Base-by-base conservation (phyloP, 495 filamentous ascomycete species). In the Talaromyces wortmannii region DNA sequence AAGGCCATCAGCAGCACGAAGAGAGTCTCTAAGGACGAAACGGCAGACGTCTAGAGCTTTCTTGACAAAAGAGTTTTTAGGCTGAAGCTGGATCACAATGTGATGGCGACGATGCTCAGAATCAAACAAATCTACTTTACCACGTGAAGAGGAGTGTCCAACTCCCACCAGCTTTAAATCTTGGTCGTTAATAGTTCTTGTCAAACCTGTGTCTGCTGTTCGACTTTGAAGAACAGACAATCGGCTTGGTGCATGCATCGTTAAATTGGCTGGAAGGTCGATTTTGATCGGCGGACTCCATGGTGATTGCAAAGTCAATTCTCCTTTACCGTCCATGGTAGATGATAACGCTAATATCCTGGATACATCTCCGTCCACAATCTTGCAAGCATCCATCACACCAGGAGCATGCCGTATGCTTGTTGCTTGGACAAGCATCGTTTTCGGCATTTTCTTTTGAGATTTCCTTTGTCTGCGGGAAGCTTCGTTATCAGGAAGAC, bases 331-430 rank as follows among this genome's bases (percentile, higher is more conserved):
- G 55, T 79, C 68, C n/a, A 76, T 77, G 29, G 79, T 79, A 54
- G 83, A 78, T n/a, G 80, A 84, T 16, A 95, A 74, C 23, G 88
- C 81, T 12, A 92, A 68, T 43, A 92, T 82, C 36, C 83, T 80
- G 11, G 86, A 83, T 23, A 84, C 71, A 0, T 76, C 76, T 10
- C 85, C 83, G 68, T 94, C 90, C 5, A 79, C 75, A 52, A 94
- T 66, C 61, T 83, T 88, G 61, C 85, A 88, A 29, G 86, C 87
- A 69, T 94, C 90, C 36, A 84, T 77, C 5, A 92, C 79, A 55
- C 82, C 83, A 18, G 73, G 62, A 13, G 64, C 61, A 59, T 73
- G 67, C 43, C 73, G 73, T 29, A 76, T 66, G 11, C 67, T 65
- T 15, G 67, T 66, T 44, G 73, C 68, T 31, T 76, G 73, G 16